Evolutionary conservation across 345 rosid genomes (phyloP).

Genomic region (Syzygium aqueum): DNA sequence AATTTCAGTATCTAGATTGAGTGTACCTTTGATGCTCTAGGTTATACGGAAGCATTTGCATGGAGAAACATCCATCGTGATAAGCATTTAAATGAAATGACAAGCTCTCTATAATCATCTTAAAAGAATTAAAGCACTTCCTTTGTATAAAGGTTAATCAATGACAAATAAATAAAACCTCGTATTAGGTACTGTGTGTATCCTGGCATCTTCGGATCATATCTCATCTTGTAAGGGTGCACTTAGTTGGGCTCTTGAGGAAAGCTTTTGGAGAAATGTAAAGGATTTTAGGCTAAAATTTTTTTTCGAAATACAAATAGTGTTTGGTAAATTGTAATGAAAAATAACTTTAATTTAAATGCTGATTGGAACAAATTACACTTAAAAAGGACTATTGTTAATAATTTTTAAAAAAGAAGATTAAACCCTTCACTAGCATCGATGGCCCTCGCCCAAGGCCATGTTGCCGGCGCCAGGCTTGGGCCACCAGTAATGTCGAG

Average conservation of each 20-base stretch:
- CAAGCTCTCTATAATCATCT: not conserved
- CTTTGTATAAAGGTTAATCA: not conserved
- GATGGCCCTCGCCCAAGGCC: accelerated
- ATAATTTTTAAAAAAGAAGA: not conserved
- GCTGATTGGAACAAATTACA: not conserved
- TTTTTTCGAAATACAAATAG: no score
- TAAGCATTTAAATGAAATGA: not conserved
- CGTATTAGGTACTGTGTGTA: not conserved
- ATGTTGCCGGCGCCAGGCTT: not conserved
- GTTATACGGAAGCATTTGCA: not conserved
- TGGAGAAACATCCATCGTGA: not conserved
- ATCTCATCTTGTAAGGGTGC: not conserved
- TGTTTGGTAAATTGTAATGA: not conserved
- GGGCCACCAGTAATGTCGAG: accelerated
- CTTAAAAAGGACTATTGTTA: not conserved
- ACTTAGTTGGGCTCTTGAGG: not conserved
- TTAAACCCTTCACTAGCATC: not conserved
- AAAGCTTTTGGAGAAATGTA: not conserved
- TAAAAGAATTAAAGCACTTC: not conserved
- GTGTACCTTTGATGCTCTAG: not conserved
- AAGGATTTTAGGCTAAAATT: not conserved
- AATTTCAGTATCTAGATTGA: not conserved
- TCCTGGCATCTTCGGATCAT: not conserved
- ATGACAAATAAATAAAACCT: not conserved
- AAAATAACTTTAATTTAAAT: not conserved